Evolutionary conservation across 805 yeast genomes (phyloP).

Genomic region (Candida morakotiae): DNA sequence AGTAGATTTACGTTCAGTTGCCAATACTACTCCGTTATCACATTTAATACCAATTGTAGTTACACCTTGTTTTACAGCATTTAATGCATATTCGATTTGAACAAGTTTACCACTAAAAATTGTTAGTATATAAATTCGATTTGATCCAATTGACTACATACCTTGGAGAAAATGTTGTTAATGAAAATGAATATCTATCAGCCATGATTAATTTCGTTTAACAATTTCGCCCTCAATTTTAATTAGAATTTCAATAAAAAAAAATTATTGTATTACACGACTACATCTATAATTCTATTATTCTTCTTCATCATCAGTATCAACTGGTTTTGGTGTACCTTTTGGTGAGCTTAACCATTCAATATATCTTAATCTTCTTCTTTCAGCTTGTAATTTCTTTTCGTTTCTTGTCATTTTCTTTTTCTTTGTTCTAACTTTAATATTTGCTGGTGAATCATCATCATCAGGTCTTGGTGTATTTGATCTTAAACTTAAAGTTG

Average conservation of each 20-base stretch:
- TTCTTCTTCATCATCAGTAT: constrained; percentile 88
- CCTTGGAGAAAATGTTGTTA: constrained; percentile 97
- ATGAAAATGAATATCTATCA: constrained; percentile 94
- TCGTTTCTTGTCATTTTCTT: constrained; percentile 98
- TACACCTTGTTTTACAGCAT: constrained; percentile 97
- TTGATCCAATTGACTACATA: too few species aligned
- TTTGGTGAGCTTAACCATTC: constrained; percentile 96
- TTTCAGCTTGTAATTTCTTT: constrained; percentile 83
- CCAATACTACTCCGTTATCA: constrained; percentile 92
- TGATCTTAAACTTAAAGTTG: constrained; percentile 14
- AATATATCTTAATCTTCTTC: constrained; percentile 89
- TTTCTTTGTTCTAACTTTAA: constrained; percentile 88
- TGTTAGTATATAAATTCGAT: too few species aligned
- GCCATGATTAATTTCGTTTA: constrained; percentile 56
- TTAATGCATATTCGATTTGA: constrained; percentile 95
- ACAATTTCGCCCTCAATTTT: constrained; percentile 2
- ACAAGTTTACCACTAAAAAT: constrained; percentile 82
- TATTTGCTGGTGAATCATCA: constrained; percentile 92
- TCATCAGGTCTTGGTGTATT: constrained; percentile 51
- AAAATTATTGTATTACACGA: not conserved
- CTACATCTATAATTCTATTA: not conserved
- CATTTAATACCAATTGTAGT: constrained; percentile 93
- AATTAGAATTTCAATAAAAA: not conserved
- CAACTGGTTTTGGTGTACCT: constrained; percentile 94
- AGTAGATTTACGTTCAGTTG: constrained; percentile 89